Evolutionary conservation across 371 early-diverging fungal species (phyloP), one percentile per base, ranked within the genome.

Genomic region (Saksenaea vasiformis): DNA sequence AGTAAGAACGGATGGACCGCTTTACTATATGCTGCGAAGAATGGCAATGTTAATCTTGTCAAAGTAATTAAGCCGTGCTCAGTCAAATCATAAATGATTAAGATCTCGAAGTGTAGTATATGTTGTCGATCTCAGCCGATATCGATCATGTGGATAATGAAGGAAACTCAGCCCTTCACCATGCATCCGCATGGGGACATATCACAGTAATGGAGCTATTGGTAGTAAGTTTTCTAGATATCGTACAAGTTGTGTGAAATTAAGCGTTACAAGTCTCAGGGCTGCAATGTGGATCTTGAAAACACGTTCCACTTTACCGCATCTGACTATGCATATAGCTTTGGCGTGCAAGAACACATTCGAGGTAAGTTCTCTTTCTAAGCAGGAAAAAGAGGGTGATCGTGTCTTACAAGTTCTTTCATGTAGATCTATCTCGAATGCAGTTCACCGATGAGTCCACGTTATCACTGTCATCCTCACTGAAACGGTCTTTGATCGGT

Each of bases 131-230:
- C 15, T 78, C 80, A 5, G 80, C 79, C 0, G 83, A 83, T 55
- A 73, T 80, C n/a, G 83, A 83, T 58, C 80, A 83, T 70, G 68
- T 73, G 9, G 83, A 83, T 63, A 78, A 83, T 60, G 77, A 78
- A 24, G 83, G 83, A 5, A 83, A 83, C 53, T 79, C 83, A 8
- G 83, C 83, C 1, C 62, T 83, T 0, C 83, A 83, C 65, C 69
- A 83, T 64, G 83, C 83, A 27, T 72, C 80, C 1, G 83, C 80
- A 1, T 83, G 83, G 83, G 83, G 80, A 0, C 78, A 79, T 66
- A 66, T 68, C 10, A 69, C 74, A 15, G 80, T 80, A 9, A 82
- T 82, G 76, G 79, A 78, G 37, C 54, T 82, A 26, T 28, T 82
- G 17, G 76, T 76, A 36, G 82, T 78, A 75, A 64, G 67, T 61